Conservation (phyloP, 495 filamentous ascomycete species). For the Penicillium canariense region DNA sequence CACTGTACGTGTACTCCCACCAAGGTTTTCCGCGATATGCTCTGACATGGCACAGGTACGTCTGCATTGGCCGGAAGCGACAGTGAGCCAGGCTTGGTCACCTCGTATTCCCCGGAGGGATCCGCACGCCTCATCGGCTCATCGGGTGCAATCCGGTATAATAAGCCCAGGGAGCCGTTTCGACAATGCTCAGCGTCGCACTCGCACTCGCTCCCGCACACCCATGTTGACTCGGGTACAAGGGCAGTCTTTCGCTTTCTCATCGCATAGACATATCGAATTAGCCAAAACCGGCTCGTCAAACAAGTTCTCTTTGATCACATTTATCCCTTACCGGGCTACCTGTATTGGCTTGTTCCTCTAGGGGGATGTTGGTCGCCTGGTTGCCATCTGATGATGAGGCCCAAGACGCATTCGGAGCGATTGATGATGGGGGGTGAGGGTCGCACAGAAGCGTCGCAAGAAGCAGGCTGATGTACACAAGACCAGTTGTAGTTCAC, state of each 20-base stretch:
- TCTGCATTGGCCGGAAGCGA: slow-evolving; percentile 58
- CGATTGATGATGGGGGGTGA: background rate
- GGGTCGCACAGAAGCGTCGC: slow-evolving; percentile 9
- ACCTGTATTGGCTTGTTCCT: background rate
- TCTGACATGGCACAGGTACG: slow-evolving; percentile 42
- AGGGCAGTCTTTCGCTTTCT: slow-evolving; percentile 10
- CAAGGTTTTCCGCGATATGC: slow-evolving; percentile 4
- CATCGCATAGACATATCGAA: slow-evolving; percentile 16
- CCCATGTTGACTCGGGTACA: background rate
- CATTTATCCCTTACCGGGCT: background rate
- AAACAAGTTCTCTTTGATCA: slow-evolving; percentile 13
- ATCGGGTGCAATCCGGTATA: too few relatives aligned
- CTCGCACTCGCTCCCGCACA: background rate
- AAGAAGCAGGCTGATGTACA: background rate
- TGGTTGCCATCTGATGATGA: background rate
- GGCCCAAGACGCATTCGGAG: background rate
- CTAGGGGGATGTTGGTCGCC: background rate
- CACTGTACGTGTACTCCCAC: slow-evolving; percentile 53
- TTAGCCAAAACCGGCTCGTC: slow-evolving; percentile 26
- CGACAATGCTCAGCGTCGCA: background rate
- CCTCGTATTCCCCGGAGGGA: background rate
- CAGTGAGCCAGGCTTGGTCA: background rate
- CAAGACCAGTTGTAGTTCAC: background rate
- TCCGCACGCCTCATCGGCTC: background rate
- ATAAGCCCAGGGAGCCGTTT: background rate